Conservation (phyloP, 176 grass and related monocot species). For the Carex parvula region DNA sequence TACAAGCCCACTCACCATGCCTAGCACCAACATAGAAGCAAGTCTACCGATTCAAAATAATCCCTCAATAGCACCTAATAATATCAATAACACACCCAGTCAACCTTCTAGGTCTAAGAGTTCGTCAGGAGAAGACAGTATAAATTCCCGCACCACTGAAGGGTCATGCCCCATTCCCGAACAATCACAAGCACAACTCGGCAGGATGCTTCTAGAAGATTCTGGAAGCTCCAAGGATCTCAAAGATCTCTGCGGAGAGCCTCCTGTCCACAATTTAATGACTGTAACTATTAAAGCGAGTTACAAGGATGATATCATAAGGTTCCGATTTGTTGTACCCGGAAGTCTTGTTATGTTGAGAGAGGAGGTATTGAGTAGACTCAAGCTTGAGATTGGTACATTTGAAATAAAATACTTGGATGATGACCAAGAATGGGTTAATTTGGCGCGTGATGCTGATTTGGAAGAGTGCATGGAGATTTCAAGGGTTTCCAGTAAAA, state of each 20-base stretch:
- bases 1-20: slow-evolving; percentile 59
- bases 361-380: slow-evolving; percentile 59
- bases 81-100: slow-evolving; percentile 36
- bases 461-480: slow-evolving; percentile 92
- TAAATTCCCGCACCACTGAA: slow-evolving; percentile 64
- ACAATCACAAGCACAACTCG: slow-evolving; percentile 42
- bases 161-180: slow-evolving; percentile 65
- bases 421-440: slow-evolving; percentile 95
- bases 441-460: slow-evolving; percentile 68
- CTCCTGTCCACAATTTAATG: slow-evolving; percentile 43
- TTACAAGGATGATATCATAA: slow-evolving; percentile 85
- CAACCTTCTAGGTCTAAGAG: slow-evolving; percentile 60
- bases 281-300: slow-evolving; percentile 79
- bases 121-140: slow-evolving; percentile 75
- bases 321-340: slow-evolving; percentile 58
- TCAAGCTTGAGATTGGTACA: slow-evolving; percentile 70
- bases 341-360: slow-evolving; percentile 47
- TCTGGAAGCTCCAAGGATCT: slow-evolving; percentile 83
- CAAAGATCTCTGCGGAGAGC: slow-evolving; percentile 55
- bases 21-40: slow-evolving; percentile 53
- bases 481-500: slow-evolving; percentile 48
- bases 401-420: slow-evolving; percentile 93
- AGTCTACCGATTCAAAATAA: slow-evolving; percentile 33
- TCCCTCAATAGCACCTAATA: slow-evolving; percentile 34
- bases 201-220: slow-evolving; percentile 59